Evolutionary conservation across 371 early-diverging fungal genomes (phyloP).

Genomic region (Syncephalastrum contaminatum): DNA sequence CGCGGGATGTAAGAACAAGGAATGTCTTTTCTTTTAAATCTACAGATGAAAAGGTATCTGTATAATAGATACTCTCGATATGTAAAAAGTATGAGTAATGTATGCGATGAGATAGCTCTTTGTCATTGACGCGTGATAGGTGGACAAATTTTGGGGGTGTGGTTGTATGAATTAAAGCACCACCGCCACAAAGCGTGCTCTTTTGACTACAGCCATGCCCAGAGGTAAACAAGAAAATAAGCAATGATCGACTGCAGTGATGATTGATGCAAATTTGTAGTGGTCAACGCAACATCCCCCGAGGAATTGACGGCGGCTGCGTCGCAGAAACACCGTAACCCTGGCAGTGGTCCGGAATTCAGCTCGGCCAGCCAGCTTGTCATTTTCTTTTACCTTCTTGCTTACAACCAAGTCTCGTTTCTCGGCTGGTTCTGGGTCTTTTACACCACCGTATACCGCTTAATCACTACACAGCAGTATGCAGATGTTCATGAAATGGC

Average conservation of each 20-base stretch:
- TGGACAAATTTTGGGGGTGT: too few relatives aligned
- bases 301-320: slow-evolving; percentile 7
- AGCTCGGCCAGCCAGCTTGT: slow-evolving; percentile 11
- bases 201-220: not conserved
- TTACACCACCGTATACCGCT: slow-evolving; percentile 41
- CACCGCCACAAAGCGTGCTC: too few relatives aligned
- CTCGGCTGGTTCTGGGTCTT: slow-evolving; percentile 79
- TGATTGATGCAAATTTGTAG: not conserved
- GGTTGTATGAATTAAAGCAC: too few relatives aligned
- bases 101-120: too few relatives aligned
- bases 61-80: too few relatives aligned
- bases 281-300: slow-evolving; percentile 3
- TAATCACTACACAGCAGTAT: slow-evolving; percentile 54
- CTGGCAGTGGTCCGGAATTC: slow-evolving; percentile 7
- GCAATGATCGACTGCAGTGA: too few relatives aligned
- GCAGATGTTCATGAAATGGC: slow-evolving; percentile 56
- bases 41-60: too few relatives aligned
- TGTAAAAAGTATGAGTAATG: too few relatives aligned
- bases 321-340: not conserved
- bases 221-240: not conserved
- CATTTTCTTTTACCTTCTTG: slow-evolving; percentile 62
- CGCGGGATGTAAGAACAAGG: too few relatives aligned
- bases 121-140: too few relatives aligned
- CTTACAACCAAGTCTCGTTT: slow-evolving; percentile 78
- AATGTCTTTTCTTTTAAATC: too few relatives aligned